Percentiles rank a stretch among this genome's conserved stretches.
Conservation (phyloP, 2,329 filamentous ascomycete species). For the Penicillium psychrosexuale region DNA sequence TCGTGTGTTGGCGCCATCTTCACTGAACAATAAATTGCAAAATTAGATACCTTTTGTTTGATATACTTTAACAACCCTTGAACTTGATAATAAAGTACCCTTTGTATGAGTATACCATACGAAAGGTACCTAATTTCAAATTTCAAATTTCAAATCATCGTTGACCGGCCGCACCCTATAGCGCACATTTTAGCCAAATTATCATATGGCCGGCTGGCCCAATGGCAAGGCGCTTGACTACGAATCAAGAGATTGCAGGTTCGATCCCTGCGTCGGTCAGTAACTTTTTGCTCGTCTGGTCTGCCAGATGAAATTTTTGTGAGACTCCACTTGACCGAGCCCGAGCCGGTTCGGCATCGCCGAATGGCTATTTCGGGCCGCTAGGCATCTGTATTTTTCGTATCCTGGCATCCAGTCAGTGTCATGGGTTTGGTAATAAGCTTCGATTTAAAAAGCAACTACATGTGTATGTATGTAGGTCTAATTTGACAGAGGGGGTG, state of each 20-base stretch:
- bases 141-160: too few relatives aligned
- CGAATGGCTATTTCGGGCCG: not conserved
- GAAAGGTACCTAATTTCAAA: too few relatives aligned
- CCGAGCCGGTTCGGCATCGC: not conserved
- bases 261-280: conserved; percentile 43
- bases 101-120: too few relatives aligned
- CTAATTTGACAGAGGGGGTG: not conserved
- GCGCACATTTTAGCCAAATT: not conserved
- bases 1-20: too few relatives aligned
- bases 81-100: too few relatives aligned
- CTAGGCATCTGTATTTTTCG: not conserved
- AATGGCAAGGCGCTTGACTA: conserved; percentile 54
- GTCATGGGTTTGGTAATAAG: not conserved
- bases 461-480: not conserved
- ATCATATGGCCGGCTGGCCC: conserved; percentile 37
- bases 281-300: conserved; percentile 2
- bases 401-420: not conserved
- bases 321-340: not conserved
- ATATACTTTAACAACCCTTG: too few relatives aligned
- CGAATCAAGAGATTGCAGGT: conserved; percentile 53
- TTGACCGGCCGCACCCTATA: not conserved
- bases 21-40: too few relatives aligned
- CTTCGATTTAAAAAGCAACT: not conserved
- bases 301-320: not conserved
- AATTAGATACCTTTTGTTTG: too few relatives aligned